Evolutionary conservation across 1,139 yeast genomes (phyloP), one percentile per base, ranked within the genome.

Genomic region (Saccharomyces uvarum): DNA sequence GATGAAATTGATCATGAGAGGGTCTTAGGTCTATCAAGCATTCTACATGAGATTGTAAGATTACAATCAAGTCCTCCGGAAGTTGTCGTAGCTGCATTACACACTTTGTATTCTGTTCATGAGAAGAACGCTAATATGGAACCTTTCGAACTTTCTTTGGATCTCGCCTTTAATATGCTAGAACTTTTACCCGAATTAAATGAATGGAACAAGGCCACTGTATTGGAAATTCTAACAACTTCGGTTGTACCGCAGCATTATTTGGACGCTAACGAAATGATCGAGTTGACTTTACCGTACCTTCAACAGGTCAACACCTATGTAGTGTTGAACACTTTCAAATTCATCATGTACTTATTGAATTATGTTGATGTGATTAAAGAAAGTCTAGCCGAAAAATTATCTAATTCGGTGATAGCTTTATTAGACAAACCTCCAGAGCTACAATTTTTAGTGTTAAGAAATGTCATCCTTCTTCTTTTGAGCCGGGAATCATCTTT

Each of bases 271-370:
- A 73, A 81, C 54, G 75, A 76, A 3, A 66, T 91, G 64, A 81
- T 89, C 21, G 95, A 87, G 51, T 73, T 80, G n/a, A 76, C 82
- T 3, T 67, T 86, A 9, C 93, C 97, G 0, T 81, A 86, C 47
- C 72, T 91, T 19, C 95, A 84, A 63, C 96, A 88, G 66, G 86
- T 85, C 31, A 90, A 88, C 67, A 78, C 96, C 0, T 79, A 95
- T 0, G 95, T 91, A 24, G 95, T 88, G 0, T 70, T 90, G 57
- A 89, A 88, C 61, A 77, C 96, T 0, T 75, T 88, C 51, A 84
- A 89, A 60, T 79, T 85, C 19, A 80, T 90, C 31, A 75, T 87
- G 11, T 91, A 88, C 71, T 72, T 85, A 52, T 74, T 86, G 53
- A 88, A 91, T 68, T 91, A 87, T 67, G 82, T 85, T 14, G 72